Evolutionary conservation across 1,139 yeast genomes (phyloP), one percentile per base, ranked within the genome.

Genomic region (Geotrichum candidum): DNA sequence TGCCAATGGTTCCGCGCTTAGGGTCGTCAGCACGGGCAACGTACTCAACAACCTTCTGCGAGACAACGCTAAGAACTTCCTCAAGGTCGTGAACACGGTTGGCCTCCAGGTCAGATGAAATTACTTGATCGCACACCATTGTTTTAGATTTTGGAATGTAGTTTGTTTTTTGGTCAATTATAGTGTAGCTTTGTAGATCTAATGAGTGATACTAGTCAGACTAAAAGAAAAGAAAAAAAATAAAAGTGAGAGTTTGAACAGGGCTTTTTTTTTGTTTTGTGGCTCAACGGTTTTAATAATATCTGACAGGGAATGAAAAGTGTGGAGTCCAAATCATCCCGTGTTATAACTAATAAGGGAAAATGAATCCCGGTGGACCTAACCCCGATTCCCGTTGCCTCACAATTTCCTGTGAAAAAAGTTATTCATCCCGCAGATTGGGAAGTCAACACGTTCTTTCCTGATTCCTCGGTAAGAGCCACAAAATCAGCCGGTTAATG

Each of bases 61-160:
- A 61, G 2, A 82, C 72, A 25, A 76, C 77, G 6, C 75, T 71
- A 22, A 82, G 72, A 2, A 82, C 74, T 5, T 67, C 60, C 62
- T 80, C 81, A n/a, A 82, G 74, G 66, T 82, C 86, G 18, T 70
- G 59, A 1, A 73, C 78, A 61, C 84, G 66, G 61, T 76, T 68
- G 1, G 65, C 60, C 64, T 79, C 81, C 18, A 78, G 33, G 25
- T 45, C 55, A 2, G 48, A 35, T 3, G 55, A n/a, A 18, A 54
- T 54, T 9, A 22, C 13, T 13, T 33, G n/a, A 9, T 46, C 52
- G 38, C 23, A 29, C 18, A 54, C 51, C 51, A 54, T 54, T 35
- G 48, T 41, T 41, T n/a, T 41, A 29, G 2, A 29, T 35, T 31
- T 31, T 6, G 7, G 7, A 10, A 7, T 31, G 35, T 31, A 7